Base-by-base conservation (phyloP, 768 basidiomycete species). In the Exidia glandulosa region DNA sequence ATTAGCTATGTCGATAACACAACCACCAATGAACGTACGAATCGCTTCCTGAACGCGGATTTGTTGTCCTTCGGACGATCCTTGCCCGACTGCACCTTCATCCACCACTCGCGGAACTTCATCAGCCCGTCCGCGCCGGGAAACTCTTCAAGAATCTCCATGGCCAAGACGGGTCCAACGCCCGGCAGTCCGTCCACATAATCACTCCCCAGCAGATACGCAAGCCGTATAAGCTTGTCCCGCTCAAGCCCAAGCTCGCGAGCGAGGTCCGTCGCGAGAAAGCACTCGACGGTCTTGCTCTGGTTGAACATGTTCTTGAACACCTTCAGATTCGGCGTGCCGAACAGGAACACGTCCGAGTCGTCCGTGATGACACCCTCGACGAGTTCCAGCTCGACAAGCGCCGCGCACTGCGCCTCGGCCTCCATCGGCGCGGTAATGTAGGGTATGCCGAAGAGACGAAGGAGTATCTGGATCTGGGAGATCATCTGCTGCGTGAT, bases 261-360 rank as follows among this genome's bases (percentile, higher is more conserved):
- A 37, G 80, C 80, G 56, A 98, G 80, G 69, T 99, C 96, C 4
- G 82, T 72, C 2, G 84, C 74, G 34, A 96, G 76, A 77, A 96
- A 99, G 69, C 93, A 94, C 72, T 99, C 96, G 59, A 97, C 96
- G 3, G 94, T 97, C 77, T 98, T 97, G 55, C 90, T 89, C 72
- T 98, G 95, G 70, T 98, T 97, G 77, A 99, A 99, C 89, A 99
- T 95, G 71, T 99, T 98, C 74, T 95, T 96, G 80, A 89, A 96
- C 23, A 98, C 91, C n/a, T 93, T 86, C n/a, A n/a, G n/a, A n/a
- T n/a, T 64, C 81, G 74, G 27, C 92, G 50, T 95, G 32, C 96
- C 96, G 65, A 99, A 99, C 56, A 99, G 85, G 74, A 99, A 99
- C 56, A 98, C 94, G 68, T 99, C 96, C 3, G 93, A 96, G 72